Conservation (phyloP, 2,329 filamentous ascomycete species). For the Sarocladium brachiariae region DNA sequence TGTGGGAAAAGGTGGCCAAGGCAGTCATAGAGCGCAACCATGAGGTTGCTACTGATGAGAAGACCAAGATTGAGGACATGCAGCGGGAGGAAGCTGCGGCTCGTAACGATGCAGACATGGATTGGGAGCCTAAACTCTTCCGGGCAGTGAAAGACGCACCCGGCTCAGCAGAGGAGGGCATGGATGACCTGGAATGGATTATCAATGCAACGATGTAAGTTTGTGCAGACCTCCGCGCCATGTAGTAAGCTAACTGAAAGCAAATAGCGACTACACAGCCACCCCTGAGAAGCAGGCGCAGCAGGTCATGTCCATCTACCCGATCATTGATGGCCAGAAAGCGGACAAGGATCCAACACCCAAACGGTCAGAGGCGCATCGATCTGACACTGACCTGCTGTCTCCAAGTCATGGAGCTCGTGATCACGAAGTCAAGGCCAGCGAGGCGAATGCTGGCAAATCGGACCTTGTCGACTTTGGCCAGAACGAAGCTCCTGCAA, state of each 20-base stretch:
- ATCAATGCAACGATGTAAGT: constrained; percentile 77
- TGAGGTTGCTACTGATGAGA: constrained; percentile 84
- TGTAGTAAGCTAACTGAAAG: constrained; percentile 11
- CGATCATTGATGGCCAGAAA: constrained; percentile 74
- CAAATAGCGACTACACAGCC: constrained; percentile 27
- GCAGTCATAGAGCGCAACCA: constrained; percentile 84
- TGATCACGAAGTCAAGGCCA: neutral
- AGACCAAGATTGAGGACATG: constrained; percentile 89
- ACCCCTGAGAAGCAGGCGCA: constrained; percentile 65
- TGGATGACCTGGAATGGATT: constrained; percentile 92
- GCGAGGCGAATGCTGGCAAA: constrained; percentile 7
- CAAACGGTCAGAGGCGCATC: constrained; percentile 13
- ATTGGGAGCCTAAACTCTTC: constrained; percentile 88
- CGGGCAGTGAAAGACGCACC: constrained; percentile 64
- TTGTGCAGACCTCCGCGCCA: constrained; percentile 8
- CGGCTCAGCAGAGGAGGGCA: constrained; percentile 67
- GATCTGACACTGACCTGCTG: constrained; percentile 2
- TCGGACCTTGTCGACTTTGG: constrained; percentile 52
- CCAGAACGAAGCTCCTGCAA: constrained; percentile 20
- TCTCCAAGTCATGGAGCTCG: neutral
- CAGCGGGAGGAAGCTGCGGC: constrained; percentile 84
- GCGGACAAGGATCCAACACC: constrained; percentile 27
- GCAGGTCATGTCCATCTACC: constrained; percentile 81
- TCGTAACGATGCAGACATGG: constrained; percentile 68
- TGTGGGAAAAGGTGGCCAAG: constrained; percentile 77